Base-by-base conservation (phyloP, 106 monocot species). In the Allium cepa region DNA sequence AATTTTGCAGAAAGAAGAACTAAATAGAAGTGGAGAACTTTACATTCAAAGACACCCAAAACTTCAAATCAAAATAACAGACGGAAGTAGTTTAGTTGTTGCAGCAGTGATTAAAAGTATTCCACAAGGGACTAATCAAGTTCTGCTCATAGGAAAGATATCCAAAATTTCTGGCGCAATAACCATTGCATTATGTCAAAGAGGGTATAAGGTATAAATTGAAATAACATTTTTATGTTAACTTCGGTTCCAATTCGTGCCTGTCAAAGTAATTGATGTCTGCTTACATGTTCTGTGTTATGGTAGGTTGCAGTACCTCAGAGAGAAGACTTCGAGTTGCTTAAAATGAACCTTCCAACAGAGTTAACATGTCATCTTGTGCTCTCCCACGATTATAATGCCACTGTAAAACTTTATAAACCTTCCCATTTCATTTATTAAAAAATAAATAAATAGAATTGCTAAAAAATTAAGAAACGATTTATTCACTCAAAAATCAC, bases 21-120 rank as follows among this genome's bases (percentile, higher is more conserved):
- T 79, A 72, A 79, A 83, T 50, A 55, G 22, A 51, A 64, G 75
- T 53, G 79, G 75, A 17, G 72, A 63, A 56, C 62, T 69, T n/a
- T 83, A 83, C 53, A 27, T 83, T 50, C 46, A 48, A 10, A 76
- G 59, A 69, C 72, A 79, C 49, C 72, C 83, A 26, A 64, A 53
- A 10, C 72, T 83, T 10, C 69, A 56, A 46, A 57, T 68, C 4
- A 72, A 45, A 65, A 72, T 83, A 49, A 75, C 79, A 11, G 79
- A 83, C 60, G 83, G 83, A 7, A 83, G 72, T 57, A 70, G 79
- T 59, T 62, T 79, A 49, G 83, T 76, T n/a, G 79, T 64, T 66
- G 83, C 76, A 3, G 69, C 69, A 8, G 76, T 83, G n/a, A 75
- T 83, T 4, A 48, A 83, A 36, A 76, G 17, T 49, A 47, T 79